These are phyloP conservation scores for Dactylellina drechsleri DNA, from an alignment of 2,329 filamentous ascomycete genomes.

Conservation along the genomic window DNA sequence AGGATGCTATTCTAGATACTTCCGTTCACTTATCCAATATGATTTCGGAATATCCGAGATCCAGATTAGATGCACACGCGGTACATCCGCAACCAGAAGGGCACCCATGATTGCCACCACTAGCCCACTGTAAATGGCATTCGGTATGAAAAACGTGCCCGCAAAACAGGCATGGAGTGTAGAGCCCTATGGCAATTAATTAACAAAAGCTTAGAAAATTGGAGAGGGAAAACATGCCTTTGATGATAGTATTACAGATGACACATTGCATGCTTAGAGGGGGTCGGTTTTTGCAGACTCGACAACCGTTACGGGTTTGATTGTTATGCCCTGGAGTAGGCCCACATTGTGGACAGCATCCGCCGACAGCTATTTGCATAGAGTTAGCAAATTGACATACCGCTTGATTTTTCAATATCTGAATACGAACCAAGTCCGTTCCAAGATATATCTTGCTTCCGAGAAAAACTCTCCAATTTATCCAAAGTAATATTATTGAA, in stretches of 20 bases:
- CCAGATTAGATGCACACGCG: conserved; percentile 32
- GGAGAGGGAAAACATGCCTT: conserved; percentile 43
- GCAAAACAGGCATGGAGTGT: conserved; percentile 58
- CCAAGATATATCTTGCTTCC: conserved; percentile 51
- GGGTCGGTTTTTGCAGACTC: conserved; percentile 56
- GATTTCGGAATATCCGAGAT: conserved; percentile 31
- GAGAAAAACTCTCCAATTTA: conserved; percentile 43
- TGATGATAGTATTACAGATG: conserved; percentile 58
- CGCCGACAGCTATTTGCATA: conserved; percentile 27
- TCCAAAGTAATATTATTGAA: conserved; percentile 43
- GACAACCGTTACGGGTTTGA: conserved; percentile 53
- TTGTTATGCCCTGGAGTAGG: conserved; percentile 53
- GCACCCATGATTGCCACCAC: conserved; percentile 31
- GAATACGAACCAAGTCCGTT: conserved; percentile 54
- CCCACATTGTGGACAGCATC: conserved; percentile 50
- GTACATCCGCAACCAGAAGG: conserved; percentile 50
- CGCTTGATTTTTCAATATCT: neutral
- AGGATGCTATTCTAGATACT: too few relatives aligned
- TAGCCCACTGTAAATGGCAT: conserved; percentile 58
- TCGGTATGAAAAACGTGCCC: conserved; percentile 59
- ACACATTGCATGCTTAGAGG: conserved; percentile 58
- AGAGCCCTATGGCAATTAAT: conserved; percentile 46
- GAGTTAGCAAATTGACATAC: conserved; percentile 9
- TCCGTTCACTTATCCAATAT: conserved; percentile 7
- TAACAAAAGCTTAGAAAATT: neutral